Evolutionary conservation across 1,139 yeast species (phyloP), one percentile per base, ranked within the genome.

Genomic region (Blastobotrys niveus): DNA sequence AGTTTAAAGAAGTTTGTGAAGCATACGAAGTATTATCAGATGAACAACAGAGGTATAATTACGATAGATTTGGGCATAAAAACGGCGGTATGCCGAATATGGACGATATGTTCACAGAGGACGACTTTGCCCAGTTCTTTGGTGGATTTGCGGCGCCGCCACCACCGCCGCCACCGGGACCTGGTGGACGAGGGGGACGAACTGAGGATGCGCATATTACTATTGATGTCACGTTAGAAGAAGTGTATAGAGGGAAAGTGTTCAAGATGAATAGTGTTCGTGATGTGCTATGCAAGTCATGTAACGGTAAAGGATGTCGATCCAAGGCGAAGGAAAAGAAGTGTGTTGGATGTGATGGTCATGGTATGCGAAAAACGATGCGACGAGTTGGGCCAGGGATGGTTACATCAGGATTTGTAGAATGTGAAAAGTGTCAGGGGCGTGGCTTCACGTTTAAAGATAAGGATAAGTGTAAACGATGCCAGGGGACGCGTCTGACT

Each of bases 21-120:
- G 95, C 95, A 0, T 85, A 86, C 59, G 94, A 85, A 60, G 68
- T 80, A 12, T 68, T 85, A 48, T 74, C 77, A 26, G 91, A 85
- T 61, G 89, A 56, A 15, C 43, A 41, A 10, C 72, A 72, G 55
- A 64, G 88, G 47, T 66, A 67, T 33, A 72, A 74, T 38, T 81
- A 79, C 57, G 87, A 82, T 55, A 59, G 68, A 38, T 74, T 32
- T 38, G 44, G 45, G 14, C 29, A 27, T 25, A 38, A 10, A 54
- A 60, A 22, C 65, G 68, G 14, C 66, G 45, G 41, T 9, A 36
- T 10, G 26, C 42, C 36, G 18, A 57, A 59, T 31, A 61, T 56
- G 19, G 57, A 52, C 6, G 57, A 57, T 39, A 80, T 80, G 21
- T 75, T 63, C 42, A 63, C 58, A 4, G 79, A 82, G 6, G 80